Conservation (phyloP, 2,329 filamentous ascomycete genomes). For the Orbilia blumenaviensis region DNA sequence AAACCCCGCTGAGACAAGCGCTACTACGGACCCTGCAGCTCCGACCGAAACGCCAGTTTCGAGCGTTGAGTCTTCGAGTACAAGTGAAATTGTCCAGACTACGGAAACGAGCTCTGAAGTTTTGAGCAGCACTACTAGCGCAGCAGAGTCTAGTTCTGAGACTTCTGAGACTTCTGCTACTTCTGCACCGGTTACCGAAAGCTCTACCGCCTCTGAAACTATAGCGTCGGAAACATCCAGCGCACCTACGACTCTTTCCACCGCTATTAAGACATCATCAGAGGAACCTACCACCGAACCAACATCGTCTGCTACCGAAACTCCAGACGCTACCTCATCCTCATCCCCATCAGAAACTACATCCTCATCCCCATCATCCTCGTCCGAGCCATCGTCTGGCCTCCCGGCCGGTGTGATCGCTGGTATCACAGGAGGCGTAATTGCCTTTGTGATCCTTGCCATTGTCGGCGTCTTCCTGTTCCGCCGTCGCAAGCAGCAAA, state of each 20-base stretch:
- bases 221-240: background rate
- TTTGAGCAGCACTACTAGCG: background rate
- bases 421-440: slow-evolving; percentile 32
- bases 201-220: background rate
- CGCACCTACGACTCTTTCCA: slow-evolving; percentile 25
- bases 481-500: slow-evolving; percentile 34
- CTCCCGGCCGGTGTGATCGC: slow-evolving; percentile 15
- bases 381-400: background rate
- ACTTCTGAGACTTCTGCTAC: background rate
- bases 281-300: background rate
- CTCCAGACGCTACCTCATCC: slow-evolving; percentile 11
- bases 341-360: slow-evolving; percentile 2
- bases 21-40: background rate
- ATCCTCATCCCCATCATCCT: background rate
- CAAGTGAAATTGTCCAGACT: background rate
- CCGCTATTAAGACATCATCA: background rate
- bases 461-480: slow-evolving; percentile 43
- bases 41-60: background rate
- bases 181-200: background rate
- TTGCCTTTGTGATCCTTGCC: slow-evolving; percentile 24
- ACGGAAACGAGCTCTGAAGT: background rate
- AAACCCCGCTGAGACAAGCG: background rate
- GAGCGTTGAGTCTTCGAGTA: background rate
- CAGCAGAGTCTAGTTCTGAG: background rate
- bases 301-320: background rate